Conservation (phyloP, 2,329 filamentous ascomycete species). For the Apiospora hydei region DNA sequence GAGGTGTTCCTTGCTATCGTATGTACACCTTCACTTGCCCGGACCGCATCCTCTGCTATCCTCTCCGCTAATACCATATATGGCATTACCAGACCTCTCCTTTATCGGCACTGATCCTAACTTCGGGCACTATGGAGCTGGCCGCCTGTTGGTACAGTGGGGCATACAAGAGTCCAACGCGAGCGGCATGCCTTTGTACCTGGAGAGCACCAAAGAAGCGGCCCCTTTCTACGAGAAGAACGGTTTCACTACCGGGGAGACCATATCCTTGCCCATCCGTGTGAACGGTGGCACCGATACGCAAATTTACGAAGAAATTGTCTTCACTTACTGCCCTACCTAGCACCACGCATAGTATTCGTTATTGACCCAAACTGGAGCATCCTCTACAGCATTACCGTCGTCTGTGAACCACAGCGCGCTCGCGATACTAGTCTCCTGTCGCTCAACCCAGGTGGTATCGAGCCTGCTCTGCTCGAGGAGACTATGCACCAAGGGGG, state of each 20-base stretch:
- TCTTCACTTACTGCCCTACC: conserved; percentile 2
- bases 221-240: conserved; percentile 35
- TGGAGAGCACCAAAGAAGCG: conserved; percentile 39
- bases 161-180: conserved; percentile 32
- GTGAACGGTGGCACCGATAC: background rate
- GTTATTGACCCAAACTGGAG: conserved; percentile 68
- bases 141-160: conserved; percentile 35
- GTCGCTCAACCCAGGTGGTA: conserved; percentile 60
- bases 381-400: conserved; percentile 51
- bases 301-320: conserved; percentile 33
- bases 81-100: conserved; percentile 31
- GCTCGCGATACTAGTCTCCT: conserved; percentile 73
- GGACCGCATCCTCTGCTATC: background rate
- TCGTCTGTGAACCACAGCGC: conserved; percentile 71
- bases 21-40: conserved; percentile 26
- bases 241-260: conserved; percentile 31
- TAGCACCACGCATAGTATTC: conserved; percentile 84
- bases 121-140: conserved; percentile 34
- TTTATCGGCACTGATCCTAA: conserved; percentile 37
- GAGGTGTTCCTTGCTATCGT: conserved; percentile 35
- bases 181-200: conserved; percentile 29
- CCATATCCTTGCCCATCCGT: conserved; percentile 30
- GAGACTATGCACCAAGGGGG: conserved; percentile 56
- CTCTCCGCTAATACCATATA: too few relatives aligned
- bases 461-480: conserved; percentile 57